A percentile compares a stretch with the other conserved stretches of the same genome.
Evolutionary conservation across 306 rosid species (phyloP).

Genomic region (Glycine latifolia): DNA sequence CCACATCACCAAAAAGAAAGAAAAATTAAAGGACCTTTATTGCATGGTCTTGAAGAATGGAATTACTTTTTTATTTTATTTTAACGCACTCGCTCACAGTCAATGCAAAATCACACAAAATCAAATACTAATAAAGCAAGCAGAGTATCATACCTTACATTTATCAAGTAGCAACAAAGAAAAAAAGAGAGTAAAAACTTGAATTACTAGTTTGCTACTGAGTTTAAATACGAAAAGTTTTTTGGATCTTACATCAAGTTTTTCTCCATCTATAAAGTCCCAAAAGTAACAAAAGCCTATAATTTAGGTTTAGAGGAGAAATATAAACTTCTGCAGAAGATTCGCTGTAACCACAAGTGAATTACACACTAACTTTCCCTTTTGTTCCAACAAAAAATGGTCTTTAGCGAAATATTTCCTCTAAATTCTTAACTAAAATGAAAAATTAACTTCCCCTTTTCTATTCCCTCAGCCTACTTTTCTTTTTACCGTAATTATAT

Average conservation of each 20-base stretch:
- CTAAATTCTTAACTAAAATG: not conserved
- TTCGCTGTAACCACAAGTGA: not conserved
- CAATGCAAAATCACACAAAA: no score
- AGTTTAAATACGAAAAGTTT: not conserved
- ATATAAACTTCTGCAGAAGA: not conserved
- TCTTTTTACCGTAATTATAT: no score
- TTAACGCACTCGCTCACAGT: no score
- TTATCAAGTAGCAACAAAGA: no score
- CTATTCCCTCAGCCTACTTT: not conserved
- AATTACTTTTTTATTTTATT: not conserved
- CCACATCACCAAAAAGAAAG: no score
- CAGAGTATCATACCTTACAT: no score
- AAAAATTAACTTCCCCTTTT: not conserved
- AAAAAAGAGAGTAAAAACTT: no score
- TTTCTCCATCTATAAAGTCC: not conserved
- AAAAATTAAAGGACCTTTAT: no score
- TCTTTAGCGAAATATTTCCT: not conserved
- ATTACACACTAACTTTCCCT: not conserved
- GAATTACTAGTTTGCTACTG: no score
- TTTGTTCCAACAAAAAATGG: not conserved
- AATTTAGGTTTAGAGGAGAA: constrained; percentile 24
- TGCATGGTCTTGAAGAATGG: no score
- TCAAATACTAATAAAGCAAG: no score
- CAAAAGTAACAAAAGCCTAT: not conserved
- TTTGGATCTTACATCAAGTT: not conserved